These are phyloP conservation scores for Diddensiella santjacobensis DNA, from an alignment of 805 yeast species.

Conservation along the genomic window DNA sequence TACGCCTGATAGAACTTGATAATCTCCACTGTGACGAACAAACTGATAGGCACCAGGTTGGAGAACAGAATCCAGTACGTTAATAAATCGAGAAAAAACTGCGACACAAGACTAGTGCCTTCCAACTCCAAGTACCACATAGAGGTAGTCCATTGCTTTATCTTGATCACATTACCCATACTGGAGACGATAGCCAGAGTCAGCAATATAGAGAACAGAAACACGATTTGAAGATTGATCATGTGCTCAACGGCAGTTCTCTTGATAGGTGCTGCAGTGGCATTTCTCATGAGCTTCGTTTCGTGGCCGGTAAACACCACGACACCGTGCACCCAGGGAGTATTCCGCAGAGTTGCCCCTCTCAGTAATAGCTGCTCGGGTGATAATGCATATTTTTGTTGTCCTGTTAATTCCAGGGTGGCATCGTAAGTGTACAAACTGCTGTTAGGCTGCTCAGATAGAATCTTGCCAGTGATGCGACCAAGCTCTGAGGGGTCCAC, in stretches of 20 bases:
- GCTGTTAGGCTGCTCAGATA: slow-evolving; percentile 91
- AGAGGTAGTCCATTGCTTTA: slow-evolving; percentile 48
- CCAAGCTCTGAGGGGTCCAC: slow-evolving; percentile 62
- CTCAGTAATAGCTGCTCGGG: slow-evolving; percentile 91
- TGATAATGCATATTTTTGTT: slow-evolving; percentile 55
- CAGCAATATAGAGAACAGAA: slow-evolving; percentile 76
- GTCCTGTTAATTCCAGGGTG: slow-evolving; percentile 47
- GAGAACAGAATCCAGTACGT: slow-evolving; percentile 97
- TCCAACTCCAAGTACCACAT: slow-evolving; percentile 65
- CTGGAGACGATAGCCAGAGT: slow-evolving; percentile 75
- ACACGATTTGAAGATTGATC: slow-evolving; percentile 87
- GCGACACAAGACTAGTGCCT: slow-evolving; percentile 60
- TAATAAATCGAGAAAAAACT: slow-evolving; percentile 81
- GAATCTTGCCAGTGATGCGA: slow-evolving; percentile 52
- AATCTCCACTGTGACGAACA: slow-evolving; percentile 93
- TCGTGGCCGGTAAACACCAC: slow-evolving; percentile 98
- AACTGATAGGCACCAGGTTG: slow-evolving; percentile 89
- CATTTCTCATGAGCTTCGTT: slow-evolving; percentile 96
- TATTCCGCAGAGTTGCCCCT: slow-evolving; percentile 93
- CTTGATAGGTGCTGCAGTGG: slow-evolving; percentile 97
- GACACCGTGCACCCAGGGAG: slow-evolving; percentile 91
- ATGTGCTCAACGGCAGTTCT: slow-evolving; percentile 95
- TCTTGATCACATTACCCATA: slow-evolving; percentile 78
- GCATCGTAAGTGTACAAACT: slow-evolving; percentile 95
- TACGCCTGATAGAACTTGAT: slow-evolving; percentile 94